Conservation (phyloP, 495 filamentous ascomycete species). For the Penicillium dipodomyicola region DNA sequence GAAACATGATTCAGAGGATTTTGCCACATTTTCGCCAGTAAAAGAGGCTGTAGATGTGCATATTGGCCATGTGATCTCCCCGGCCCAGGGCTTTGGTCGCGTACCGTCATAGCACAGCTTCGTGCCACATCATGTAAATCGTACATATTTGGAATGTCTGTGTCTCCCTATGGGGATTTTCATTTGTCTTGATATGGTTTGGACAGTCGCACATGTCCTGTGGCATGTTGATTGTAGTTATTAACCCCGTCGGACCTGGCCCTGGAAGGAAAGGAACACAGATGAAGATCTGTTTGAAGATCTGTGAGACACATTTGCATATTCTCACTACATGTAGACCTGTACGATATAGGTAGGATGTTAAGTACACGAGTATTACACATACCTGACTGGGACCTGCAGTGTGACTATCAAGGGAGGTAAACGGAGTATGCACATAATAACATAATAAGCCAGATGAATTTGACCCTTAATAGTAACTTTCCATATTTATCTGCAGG, state of each 20-base stretch:
- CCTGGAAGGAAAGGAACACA: not conserved
- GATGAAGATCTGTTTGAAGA: not conserved
- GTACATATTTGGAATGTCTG: not conserved
- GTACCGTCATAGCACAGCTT: slow-evolving; percentile 2
- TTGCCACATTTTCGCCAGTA: not conserved
- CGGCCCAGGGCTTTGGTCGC: slow-evolving; percentile 6
- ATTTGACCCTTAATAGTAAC: not conserved
- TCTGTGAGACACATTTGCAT: not conserved
- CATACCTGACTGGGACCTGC: slow-evolving; percentile 5
- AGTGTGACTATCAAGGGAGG: slow-evolving; percentile 9
- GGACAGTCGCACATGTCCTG: not conserved
- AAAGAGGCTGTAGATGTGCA: not conserved
- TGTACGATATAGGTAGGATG: not conserved
- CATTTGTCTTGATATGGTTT: slow-evolving; percentile 1
- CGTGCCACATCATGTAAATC: not conserved
- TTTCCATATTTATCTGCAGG: not conserved
- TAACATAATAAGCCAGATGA: not conserved
- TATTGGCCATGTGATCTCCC: slow-evolving; percentile 1
- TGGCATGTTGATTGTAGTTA: not conserved
- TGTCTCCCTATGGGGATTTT: not conserved
- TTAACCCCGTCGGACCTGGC: not conserved
- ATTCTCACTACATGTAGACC: too few relatives aligned
- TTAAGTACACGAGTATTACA: not conserved
- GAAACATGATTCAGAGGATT: not conserved
- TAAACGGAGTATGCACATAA: not conserved